Base-by-base conservation (phyloP, 805 yeast genomes). In the Hanseniaspora pseudoguilliermondii region DNA sequence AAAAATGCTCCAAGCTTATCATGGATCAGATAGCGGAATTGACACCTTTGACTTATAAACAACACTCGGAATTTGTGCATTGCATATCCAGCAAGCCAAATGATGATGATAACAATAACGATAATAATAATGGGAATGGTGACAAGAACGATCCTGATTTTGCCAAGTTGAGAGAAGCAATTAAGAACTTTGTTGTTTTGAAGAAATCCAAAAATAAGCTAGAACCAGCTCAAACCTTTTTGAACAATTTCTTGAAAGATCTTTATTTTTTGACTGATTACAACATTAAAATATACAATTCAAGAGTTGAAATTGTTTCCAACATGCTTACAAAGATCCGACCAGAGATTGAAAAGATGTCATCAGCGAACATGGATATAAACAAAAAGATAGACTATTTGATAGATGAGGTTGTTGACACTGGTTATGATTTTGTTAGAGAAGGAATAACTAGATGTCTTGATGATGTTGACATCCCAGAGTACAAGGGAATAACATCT, bases 41-140 rank as follows among this genome's bases (percentile, higher is more conserved):
- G 55, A 84, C 96, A 0, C 98, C 97, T 1, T 95, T 87, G 60
- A 87, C 97, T 0, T 83, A 84, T 65, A 89, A 91, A 65, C 87
- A 85, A 61, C 80, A 96, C 0, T 71, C 76, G n/a, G 95, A 90
- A 44, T 89, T 93, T 71, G 95, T 93, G 8, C 98, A 95, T 67
- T 93, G 93, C 69, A 86, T 93, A 6, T 81, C 91, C 29, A 81
- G 91, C 0, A 72, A 75, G 21, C 75, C 77, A 2, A 73, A 67
- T 56, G 72, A 62, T 23, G 65, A 61, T 23, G 63, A 61, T 50
- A 65, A 61, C 49, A 65, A 68, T 53, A 65, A 61, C 44, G 65
- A 63, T 39, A 61, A 64, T 23, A 66, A 64, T 34, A 61, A 69
- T 47, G 63, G 66, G 39, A 65, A 66, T 18, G 63, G 66, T 25